These are phyloP conservation scores for Dioszegia hungarica DNA, from an alignment of 768 basidiomycete genomes.

Conservation along the genomic window DNA sequence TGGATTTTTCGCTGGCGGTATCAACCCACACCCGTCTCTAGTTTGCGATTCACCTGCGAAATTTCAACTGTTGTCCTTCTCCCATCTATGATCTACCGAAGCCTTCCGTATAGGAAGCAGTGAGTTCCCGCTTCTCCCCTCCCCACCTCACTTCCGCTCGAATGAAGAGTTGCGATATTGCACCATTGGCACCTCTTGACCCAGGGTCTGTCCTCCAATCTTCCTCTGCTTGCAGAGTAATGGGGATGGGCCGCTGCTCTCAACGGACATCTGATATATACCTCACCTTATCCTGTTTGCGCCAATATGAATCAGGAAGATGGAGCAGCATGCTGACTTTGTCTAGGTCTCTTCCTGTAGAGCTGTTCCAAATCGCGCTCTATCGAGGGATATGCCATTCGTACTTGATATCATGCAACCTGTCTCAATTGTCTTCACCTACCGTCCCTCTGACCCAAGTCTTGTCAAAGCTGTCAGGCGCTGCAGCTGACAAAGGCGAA, in stretches of 20 bases:
- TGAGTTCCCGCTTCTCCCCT: background rate
- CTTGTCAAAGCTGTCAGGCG: too few species aligned
- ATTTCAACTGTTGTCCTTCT: background rate
- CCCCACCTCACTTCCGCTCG: background rate
- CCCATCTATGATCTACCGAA: background rate
- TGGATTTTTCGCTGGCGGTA: background rate
- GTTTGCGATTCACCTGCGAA: background rate
- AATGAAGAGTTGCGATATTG: conserved; percentile 43
- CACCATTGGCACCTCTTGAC: conserved; percentile 48
- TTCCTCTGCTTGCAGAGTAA: conserved; percentile 3
- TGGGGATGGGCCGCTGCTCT: conserved; percentile 23
- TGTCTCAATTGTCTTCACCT: too few species aligned
- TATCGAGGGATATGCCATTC: too few species aligned
- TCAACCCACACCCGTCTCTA: background rate
- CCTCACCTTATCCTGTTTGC: background rate
- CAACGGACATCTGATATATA: conserved; percentile 31
- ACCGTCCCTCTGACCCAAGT: too few species aligned
- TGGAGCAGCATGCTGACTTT: background rate
- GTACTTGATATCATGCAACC: too few species aligned
- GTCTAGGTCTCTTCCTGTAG: too few species aligned
- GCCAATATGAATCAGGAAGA: background rate
- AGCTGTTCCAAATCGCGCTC: too few species aligned
- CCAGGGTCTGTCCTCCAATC: conserved; percentile 30
- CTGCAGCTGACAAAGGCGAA: too few species aligned
- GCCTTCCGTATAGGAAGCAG: background rate